A percentile compares a stretch with the other conserved stretches of the same genome.
Conservation (phyloP, 306 rosid species). For the Albizia julibrissin region DNA sequence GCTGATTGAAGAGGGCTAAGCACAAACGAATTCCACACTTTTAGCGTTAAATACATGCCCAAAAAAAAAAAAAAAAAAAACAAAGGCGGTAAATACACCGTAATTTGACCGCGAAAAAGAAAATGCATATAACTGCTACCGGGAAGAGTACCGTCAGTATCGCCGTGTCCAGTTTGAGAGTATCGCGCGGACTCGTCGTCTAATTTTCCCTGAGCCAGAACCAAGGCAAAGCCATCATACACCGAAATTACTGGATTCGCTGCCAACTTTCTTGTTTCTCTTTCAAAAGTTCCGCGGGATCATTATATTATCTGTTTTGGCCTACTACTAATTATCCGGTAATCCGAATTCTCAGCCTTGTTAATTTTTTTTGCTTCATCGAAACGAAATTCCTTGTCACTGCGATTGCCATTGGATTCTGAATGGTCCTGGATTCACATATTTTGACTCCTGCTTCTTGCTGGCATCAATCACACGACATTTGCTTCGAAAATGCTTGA, state of each 20-base stretch:
- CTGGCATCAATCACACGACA: neutral
- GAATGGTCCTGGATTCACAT: conserved; percentile 6
- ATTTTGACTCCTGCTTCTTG: neutral
- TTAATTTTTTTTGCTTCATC: neutral
- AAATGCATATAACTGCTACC: neutral
- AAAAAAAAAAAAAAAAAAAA: no score
- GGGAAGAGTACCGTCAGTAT: neutral
- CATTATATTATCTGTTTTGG: conserved; percentile 19
- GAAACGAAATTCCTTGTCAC: conserved; percentile 1
- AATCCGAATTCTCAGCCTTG: conserved; percentile 51
- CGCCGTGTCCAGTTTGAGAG: neutral
- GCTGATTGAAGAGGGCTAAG: no score
- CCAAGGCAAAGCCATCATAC: conserved; percentile 14
- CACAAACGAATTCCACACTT: no score
- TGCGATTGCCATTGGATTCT: neutral
- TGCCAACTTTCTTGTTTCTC: neutral
- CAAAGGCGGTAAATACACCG: neutral
- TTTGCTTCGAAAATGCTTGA: conserved; percentile 21
- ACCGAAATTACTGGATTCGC: conserved; percentile 45
- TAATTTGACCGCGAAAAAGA: neutral
- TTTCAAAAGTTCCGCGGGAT: conserved; percentile 36
- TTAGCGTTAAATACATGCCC: no score
- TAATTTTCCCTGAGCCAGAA: conserved; percentile 10
- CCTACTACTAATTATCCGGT: conserved; percentile 46
- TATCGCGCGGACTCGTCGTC: conserved; percentile 24